phyloP scores from a whole-genome alignment of 2,329 filamentous ascomycete genomes.

The Orbilia javanica region DNA sequence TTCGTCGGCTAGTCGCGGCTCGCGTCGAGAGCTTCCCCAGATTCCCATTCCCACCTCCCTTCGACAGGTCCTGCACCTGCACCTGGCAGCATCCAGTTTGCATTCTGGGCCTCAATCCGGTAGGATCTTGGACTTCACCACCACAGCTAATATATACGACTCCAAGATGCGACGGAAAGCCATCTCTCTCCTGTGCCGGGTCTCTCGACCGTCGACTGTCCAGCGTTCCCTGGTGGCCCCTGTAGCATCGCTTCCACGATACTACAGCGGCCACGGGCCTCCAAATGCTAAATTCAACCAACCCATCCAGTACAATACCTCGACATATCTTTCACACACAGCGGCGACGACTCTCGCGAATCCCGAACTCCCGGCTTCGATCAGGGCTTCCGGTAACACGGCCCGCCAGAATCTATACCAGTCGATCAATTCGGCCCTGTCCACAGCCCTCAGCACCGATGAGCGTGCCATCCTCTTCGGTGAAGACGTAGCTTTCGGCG shows the following conservation, averaged over 20 bases:
- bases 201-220: slow-evolving; percentile 19
- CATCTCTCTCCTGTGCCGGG: slow-evolving; percentile 34
- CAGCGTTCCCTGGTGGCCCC: slow-evolving; percentile 13
- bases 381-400: slow-evolving; percentile 76
- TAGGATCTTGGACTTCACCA: slow-evolving; percentile 18
- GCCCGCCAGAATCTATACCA: slow-evolving; percentile 94
- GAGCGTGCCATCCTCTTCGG: slow-evolving; percentile 92
- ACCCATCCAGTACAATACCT: slow-evolving; percentile 84
- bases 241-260: slow-evolving; percentile 16
- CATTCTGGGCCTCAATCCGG: slow-evolving; percentile 21
- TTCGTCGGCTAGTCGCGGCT: slow-evolving; percentile 54
- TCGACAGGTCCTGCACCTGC: slow-evolving; percentile 23
- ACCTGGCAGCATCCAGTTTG: slow-evolving; percentile 18
- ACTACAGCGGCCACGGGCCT: slow-evolving; percentile 37
- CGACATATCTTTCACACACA: slow-evolving; percentile 78
- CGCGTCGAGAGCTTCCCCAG: slow-evolving; percentile 52
- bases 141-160: slow-evolving; percentile 11
- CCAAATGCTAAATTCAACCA: slow-evolving; percentile 74
- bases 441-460: slow-evolving; percentile 83
- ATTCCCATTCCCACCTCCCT: slow-evolving; percentile 37
- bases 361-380: slow-evolving; percentile 76
- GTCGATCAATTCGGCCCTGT: slow-evolving; percentile 89
- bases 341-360: slow-evolving; percentile 75
- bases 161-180: slow-evolving; percentile 54
- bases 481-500: slow-evolving; percentile 96